These are phyloP conservation scores for Linanthus parryae DNA, from an alignment of 148 eudicot genomes.

Conservation along the genomic window DNA sequence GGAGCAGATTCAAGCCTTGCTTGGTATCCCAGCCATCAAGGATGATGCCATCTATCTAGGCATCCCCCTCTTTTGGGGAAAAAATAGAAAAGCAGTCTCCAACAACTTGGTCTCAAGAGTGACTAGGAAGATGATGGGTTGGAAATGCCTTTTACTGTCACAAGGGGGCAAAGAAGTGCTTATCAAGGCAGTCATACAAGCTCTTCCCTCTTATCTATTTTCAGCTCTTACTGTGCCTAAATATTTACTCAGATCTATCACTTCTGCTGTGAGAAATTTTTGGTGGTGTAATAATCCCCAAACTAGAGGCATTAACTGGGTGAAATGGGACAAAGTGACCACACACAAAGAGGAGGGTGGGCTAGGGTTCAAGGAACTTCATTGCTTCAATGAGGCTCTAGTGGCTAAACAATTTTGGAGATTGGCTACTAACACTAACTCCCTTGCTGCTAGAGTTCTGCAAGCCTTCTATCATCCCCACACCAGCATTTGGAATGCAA, in stretches of 20 bases:
- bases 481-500: not conserved
- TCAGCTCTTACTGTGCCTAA: not conserved
- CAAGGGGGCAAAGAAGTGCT: not conserved
- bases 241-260: not conserved
- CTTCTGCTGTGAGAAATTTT: not conserved
- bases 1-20: not conserved
- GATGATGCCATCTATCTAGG: not conserved
- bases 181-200: not conserved
- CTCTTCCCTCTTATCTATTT: not conserved
- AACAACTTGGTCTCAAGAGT: not conserved
- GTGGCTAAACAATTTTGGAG: not conserved
- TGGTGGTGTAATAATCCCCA: not conserved
- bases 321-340: not conserved
- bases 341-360: not conserved
- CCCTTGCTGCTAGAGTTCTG: not conserved
- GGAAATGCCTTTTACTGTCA: not conserved
- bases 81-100: not conserved
- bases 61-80: not conserved
- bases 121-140: not conserved
- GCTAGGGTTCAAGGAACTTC: not conserved
- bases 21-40: not conserved
- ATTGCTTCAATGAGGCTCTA: not conserved
- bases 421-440: not conserved
- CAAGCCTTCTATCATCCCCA: not conserved
- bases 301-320: not conserved